Conservation (phyloP, 2,329 filamentous ascomycete genomes). For the Ceratocystis diversiconidia region DNA sequence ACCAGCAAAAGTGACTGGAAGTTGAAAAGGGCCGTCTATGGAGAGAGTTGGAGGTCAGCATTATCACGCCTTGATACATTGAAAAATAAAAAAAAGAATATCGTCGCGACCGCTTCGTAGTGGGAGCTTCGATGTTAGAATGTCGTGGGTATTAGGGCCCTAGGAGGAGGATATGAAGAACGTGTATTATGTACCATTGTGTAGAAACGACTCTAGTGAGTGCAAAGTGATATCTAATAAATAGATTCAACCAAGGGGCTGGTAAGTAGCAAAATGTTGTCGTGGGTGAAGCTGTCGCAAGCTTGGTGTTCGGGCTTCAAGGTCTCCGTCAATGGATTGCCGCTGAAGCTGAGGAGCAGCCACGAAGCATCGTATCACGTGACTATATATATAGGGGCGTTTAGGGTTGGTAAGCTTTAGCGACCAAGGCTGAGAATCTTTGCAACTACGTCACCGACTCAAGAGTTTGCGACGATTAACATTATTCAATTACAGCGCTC, state of each 20-base stretch:
- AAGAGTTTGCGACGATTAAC: neutral
- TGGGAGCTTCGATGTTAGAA: neutral
- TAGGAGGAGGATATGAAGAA: neutral
- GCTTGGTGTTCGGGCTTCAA: neutral
- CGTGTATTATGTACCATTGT: neutral
- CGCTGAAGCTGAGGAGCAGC: neutral
- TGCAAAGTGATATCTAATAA: too few species aligned
- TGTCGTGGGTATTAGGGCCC: neutral
- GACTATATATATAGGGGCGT: neutral
- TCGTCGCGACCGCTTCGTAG: constrained; percentile 21
- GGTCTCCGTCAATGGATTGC: neutral
- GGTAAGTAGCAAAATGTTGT: neutral
- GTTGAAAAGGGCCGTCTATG: constrained; percentile 90
- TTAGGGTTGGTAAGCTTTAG: neutral
- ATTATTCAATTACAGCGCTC: neutral
- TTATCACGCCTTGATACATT: neutral
- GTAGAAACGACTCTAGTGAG: neutral
- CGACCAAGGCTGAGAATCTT: constrained; percentile 4
- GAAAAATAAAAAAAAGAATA: constrained; percentile 14
- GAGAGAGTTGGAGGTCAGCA: neutral
- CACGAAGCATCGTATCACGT: neutral
- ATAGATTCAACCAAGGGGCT: neutral
- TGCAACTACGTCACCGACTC: constrained; percentile 7
- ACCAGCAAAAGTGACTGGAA: constrained; percentile 94
- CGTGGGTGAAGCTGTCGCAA: constrained; percentile 1